phyloP scores from a whole-genome alignment of 768 basidiomycete species.

The Lepiota brunneoincarnata region DNA sequence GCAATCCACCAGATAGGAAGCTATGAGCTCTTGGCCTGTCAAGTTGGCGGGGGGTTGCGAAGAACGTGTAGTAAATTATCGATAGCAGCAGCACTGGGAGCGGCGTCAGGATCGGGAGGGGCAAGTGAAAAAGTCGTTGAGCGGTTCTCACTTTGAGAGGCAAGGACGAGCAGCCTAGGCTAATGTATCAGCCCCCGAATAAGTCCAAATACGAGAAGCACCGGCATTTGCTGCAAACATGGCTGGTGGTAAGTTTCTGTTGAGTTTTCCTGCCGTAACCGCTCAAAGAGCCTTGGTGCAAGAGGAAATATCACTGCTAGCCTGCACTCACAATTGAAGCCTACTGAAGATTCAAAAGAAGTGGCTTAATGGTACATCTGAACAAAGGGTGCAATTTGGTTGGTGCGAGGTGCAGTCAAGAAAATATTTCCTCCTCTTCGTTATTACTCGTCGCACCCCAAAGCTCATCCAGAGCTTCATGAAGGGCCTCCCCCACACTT shows the following conservation, averaged over 20 bases:
- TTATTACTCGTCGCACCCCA: too few species aligned
- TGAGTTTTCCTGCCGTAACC: slow-evolving; percentile 51
- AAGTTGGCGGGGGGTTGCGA: slow-evolving; percentile 47
- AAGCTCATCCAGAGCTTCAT: too few species aligned
- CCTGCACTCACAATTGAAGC: too few species aligned
- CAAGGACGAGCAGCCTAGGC: slow-evolving; percentile 68
- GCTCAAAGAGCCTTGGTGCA: slow-evolving; percentile 50
- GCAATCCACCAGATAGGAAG: slow-evolving; percentile 70
- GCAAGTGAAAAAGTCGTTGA: slow-evolving; percentile 61
- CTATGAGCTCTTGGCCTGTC: slow-evolving; percentile 49
- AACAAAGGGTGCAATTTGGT: too few species aligned
- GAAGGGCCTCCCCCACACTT: too few species aligned
- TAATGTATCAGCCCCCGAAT: slow-evolving; percentile 5
- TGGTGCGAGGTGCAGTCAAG: too few species aligned
- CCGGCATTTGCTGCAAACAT: slow-evolving; percentile 79
- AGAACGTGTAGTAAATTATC: slow-evolving; percentile 62
- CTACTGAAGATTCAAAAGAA: too few species aligned
- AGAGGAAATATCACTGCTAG: slow-evolving; percentile 75
- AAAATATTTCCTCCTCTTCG: too few species aligned
- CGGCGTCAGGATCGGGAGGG: slow-evolving; percentile 51
- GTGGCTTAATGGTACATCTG: too few species aligned
- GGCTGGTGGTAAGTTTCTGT: slow-evolving; percentile 63
- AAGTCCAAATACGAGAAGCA: background rate
- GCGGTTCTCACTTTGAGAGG: slow-evolving; percentile 63
- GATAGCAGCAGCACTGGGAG: slow-evolving; percentile 65